Base-by-base conservation (phyloP, 805 yeast genomes). In the Metschnikowia vanudenii region DNA sequence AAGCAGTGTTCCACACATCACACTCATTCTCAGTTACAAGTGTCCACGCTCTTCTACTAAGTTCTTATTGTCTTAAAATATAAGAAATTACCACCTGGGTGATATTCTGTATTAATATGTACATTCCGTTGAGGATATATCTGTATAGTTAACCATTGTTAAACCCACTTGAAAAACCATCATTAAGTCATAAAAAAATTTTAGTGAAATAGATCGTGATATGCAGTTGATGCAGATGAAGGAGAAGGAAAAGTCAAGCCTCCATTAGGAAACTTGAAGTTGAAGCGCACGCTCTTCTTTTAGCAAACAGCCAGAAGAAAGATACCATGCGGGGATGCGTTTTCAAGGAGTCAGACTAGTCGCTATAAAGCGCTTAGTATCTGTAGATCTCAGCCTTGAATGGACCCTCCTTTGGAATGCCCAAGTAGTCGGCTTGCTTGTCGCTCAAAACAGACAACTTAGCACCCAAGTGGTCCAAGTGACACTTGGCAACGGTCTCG, bases 351-450 rank as follows among this genome's bases (percentile, higher is more conserved):
- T 22, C 14, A 26, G 26, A 29, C 28, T n/a, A 10, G n/a, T 17
- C 22, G 35, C 36, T 17, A 9, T 14, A 22, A 41, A n/a, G 19
- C 50, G 49, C 48, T 59, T 88, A 92, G 80, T 92, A 92, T 80
- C 97, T 88, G 95, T 92, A 92, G 79, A 85, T 88, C 64, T 92
- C 97, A 66, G 96, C 85, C 85, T 92, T 92, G 96, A 65, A 92
- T 64, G 99, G 99, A 80, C 99, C 99, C 72, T 84, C 86, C 63
- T 71, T 69, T 66, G 96, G 92, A 61, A 94, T 75, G 67, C 92
- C 91, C 71, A 92, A 84, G 85, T 92, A 92, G 60, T 90, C 96
- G 63, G 96, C 81, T 82, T 92, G 99, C 60, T 71, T 89, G 45
- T 73, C 58, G 58, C 90, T 70, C 69, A 92, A 84, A 57, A 74